Evolutionary conservation across 179 eudicot species (phyloP), one percentile per base, ranked within the genome.

Genomic region (Beta lomatogona): DNA sequence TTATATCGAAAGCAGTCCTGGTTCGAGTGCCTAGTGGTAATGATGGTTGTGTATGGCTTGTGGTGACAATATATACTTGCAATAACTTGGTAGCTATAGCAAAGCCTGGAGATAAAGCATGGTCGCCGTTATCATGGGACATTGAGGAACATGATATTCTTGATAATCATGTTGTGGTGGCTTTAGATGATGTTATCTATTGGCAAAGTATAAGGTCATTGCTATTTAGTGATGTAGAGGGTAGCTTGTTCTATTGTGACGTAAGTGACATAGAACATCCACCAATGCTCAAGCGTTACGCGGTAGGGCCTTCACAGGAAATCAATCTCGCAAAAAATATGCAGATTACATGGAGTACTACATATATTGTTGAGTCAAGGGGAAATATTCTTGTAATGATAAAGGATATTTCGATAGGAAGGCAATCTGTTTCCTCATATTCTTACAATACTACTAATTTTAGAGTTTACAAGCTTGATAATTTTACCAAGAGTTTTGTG

Each of bases 121-220:
- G 81, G 76, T 67, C 4, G n/a, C 55, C 21, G 3, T 8, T 79
- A 18, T 4, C 11, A 0, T 54, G 6, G 55, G 28, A 54, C 10
- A 36, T 36, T 36, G 41, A 31, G 19, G 0, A 7, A 25, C 2
- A 31, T 19, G 41, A 36, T 36, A 3, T 1, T 36, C 41, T 36
- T 36, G 3, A 36, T 1, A 36, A 2, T 36, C 41, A 36, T 36
- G 41, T 36, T 36, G 3, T 36, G 28, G 28, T 25, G 41, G 41
- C 41, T n/a, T 19, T 78, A 6, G 41, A 9, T 63, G 81, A 78
- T 25, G 81, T 69, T 19, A 41, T 69, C 12, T 78, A 78, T 48
- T 41, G 14, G 0, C 41, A 36, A 1, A 19, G 55, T 21, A 2
- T 54, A 48, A 52, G 54, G 18, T 78, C 74, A 8, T 45, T 78